Percentiles rank a stretch among this genome's conserved stretches.
phyloP scores from a whole-genome alignment of 2,329 filamentous ascomycete genomes.

The Sclerotinia spermophila region DNA sequence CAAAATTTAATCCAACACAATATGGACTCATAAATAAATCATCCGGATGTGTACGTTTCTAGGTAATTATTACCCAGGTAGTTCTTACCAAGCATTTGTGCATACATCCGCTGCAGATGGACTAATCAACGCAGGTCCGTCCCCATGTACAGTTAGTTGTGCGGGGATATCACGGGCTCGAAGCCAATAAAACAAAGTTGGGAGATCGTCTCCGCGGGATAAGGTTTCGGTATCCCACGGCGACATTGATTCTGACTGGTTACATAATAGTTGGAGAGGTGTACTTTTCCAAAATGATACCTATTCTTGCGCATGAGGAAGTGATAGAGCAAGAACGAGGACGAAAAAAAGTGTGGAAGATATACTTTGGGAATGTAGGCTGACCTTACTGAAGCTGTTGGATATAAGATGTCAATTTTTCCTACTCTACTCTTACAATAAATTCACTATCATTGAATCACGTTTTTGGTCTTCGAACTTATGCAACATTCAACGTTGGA shows the following conservation, averaged over 20 bases:
- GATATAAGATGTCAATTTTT: neutral
- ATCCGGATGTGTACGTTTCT: neutral
- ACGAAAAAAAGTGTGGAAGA: neutral
- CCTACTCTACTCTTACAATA: neutral
- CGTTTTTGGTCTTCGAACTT: neutral
- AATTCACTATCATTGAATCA: neutral
- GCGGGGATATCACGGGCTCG: neutral
- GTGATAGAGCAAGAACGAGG: neutral
- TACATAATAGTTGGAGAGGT: neutral
- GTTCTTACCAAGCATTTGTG: neutral
- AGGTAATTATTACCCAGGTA: neutral
- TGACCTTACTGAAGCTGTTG: neutral
- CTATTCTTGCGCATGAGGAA: too few relatives aligned
- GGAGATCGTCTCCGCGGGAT: neutral
- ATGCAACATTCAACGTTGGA: neutral
- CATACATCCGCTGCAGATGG: neutral
- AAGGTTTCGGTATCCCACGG: neutral
- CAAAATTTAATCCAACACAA: neutral
- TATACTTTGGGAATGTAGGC: neutral
- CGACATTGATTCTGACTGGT: neutral
- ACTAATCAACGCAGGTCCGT: neutral
- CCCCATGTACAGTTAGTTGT: neutral
- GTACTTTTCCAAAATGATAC: neutral
- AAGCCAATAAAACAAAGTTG: neutral
- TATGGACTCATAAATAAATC: neutral